Base-by-base conservation (phyloP, 805 yeast species). In the Monosporozyma unispora region DNA sequence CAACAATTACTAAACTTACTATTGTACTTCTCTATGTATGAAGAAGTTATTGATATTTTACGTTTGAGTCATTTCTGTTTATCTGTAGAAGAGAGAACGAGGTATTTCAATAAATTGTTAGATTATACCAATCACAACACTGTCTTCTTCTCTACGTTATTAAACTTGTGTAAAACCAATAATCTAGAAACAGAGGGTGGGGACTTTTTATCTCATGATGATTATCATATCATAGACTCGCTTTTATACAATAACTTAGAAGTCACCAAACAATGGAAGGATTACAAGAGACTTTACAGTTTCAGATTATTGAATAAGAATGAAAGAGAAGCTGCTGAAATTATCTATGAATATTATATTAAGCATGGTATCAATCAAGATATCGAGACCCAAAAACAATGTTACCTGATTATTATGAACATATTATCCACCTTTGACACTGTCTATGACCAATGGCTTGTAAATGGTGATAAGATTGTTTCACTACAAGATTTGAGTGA, bases 261-360 rank as follows among this genome's bases (percentile, higher is more conserved):
- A 7, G 27, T 10, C 5, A 44, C 38, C 10, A 43, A 44, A 8
- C 46, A 53, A 18, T 66, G 68, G 68, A 25, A 43, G 8, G 50
- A 54, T 33, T 56, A 48, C 44, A 59, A 63, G 43, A 58, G 49
- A 39, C 48, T 62, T 3, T 64, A 54, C 52, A 56, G 63, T 46
- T 63, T 61, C 53, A 57, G 68, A 28, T 50, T 59, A 28, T 31
- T 61, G 19, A 66, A 61, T 31, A 53, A 54, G 21, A 60, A 52
- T 33, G 64, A 60, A 37, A 58, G 68, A 41, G 54, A 57, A 18
- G 68, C 70, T 3, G 67, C 63, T 6, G 67, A 63, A 45, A 46
- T 55, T 8, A 47, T 66, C 5, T 61, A 57, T 33, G 51, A 56
- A 4, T 66, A 59, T 47, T 47, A 55, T 25, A 37, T 27, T 12